These are phyloP conservation scores for Diutina neorugosa DNA, from an alignment of 1,139 yeast species.

Conservation along the genomic window DNA sequence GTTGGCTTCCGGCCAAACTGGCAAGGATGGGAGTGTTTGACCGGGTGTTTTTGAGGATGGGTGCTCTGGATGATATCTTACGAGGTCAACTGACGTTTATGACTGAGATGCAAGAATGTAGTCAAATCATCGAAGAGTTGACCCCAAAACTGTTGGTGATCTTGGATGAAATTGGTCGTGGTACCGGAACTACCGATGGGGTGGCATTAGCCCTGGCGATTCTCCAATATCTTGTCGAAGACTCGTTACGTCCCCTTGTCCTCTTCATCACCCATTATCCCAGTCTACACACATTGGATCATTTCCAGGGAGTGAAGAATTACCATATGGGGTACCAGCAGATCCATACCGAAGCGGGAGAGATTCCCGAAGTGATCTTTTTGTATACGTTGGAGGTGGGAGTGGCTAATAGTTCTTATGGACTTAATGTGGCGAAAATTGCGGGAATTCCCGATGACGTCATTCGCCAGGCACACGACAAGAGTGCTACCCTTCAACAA, in stretches of 20 bases:
- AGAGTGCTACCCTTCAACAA: neutral
- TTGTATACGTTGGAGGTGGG: slow-evolving; percentile 52
- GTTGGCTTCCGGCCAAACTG: slow-evolving; percentile 26
- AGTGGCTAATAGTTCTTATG: slow-evolving; percentile 55
- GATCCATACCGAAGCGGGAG: slow-evolving; percentile 6
- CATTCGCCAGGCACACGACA: slow-evolving; percentile 30
- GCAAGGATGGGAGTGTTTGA: slow-evolving; percentile 50
- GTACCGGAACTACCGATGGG: slow-evolving; percentile 86
- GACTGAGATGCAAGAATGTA: slow-evolving; percentile 62
- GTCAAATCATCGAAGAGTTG: slow-evolving; percentile 34
- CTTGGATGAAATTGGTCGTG: slow-evolving; percentile 61
- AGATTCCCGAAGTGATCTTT: slow-evolving; percentile 37
- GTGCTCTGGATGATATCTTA: slow-evolving; percentile 60
- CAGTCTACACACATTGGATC: slow-evolving; percentile 40
- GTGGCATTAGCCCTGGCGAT: slow-evolving; percentile 76
- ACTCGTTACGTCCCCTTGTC: slow-evolving; percentile 38
- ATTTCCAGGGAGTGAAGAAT: slow-evolving; percentile 35
- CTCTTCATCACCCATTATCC: slow-evolving; percentile 87
- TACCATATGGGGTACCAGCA: slow-evolving; percentile 27
- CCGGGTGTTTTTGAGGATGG: slow-evolving; percentile 49
- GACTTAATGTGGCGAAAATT: slow-evolving; percentile 65
- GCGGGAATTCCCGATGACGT: slow-evolving; percentile 48
- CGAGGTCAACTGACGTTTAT: slow-evolving; percentile 65
- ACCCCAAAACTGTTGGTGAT: slow-evolving; percentile 44
- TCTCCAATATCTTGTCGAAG: slow-evolving; percentile 45